phyloP scores from a whole-genome alignment of 2,329 filamentous ascomycete species.

The Penicillium sumatraense region DNA sequence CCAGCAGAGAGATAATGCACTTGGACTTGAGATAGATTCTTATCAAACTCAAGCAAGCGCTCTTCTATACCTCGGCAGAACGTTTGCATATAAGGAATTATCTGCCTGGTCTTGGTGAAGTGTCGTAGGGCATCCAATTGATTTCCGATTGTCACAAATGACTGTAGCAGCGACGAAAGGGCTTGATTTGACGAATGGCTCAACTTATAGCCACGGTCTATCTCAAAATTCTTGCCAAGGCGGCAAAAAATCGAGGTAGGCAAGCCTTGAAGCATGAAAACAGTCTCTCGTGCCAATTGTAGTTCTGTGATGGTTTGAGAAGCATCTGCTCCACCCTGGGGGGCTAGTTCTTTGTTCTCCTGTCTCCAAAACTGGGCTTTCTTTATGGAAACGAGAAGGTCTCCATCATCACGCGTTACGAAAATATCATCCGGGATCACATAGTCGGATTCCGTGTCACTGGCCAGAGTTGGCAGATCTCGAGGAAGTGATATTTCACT shows the following conservation, averaged over 20 bases:
- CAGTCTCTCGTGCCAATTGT: slow-evolving; percentile 73
- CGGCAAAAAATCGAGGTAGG: slow-evolving; percentile 71
- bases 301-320: slow-evolving; percentile 65
- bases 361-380: slow-evolving; percentile 55
- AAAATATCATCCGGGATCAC: slow-evolving; percentile 40
- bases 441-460: slow-evolving; percentile 36
- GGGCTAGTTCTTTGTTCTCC: slow-evolving; percentile 23
- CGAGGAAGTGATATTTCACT: slow-evolving; percentile 37
- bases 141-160: slow-evolving; percentile 55
- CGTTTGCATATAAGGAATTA: slow-evolving; percentile 68
- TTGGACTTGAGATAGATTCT: slow-evolving; percentile 63
- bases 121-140: slow-evolving; percentile 53
- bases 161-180: slow-evolving; percentile 39
- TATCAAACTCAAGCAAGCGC: slow-evolving; percentile 64
- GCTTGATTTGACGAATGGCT: slow-evolving; percentile 38
- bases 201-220: slow-evolving; percentile 44
- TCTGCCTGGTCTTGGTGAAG: slow-evolving; percentile 54
- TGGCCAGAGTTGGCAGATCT: slow-evolving; percentile 32
- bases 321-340: slow-evolving; percentile 21
- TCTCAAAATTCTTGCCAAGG: slow-evolving; percentile 36
- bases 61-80: slow-evolving; percentile 68
- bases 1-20: slow-evolving; percentile 60
- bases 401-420: slow-evolving; percentile 34
- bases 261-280: slow-evolving; percentile 85
- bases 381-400: slow-evolving; percentile 45